These are phyloP conservation scores for Petunia hybrid DNA, from an alignment of 305 asterid genomes.

Conservation along the genomic window DNA sequence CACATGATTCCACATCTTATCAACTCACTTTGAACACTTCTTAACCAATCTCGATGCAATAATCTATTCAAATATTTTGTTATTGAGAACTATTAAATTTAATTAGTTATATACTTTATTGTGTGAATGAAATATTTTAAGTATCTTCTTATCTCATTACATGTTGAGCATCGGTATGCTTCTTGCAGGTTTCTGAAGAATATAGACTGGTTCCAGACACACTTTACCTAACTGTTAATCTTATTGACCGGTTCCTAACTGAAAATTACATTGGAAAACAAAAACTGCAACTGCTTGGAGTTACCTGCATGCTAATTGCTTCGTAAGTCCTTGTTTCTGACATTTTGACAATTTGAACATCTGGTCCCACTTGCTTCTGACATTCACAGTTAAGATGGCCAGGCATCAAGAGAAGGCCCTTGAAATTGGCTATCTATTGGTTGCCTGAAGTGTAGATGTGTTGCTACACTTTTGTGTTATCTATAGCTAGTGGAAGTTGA, in stretches of 20 bases:
- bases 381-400: no score
- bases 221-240: conserved; percentile 93
- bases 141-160: background rate
- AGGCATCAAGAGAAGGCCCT: background rate
- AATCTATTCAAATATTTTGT: background rate
- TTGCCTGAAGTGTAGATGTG: background rate
- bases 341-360: background rate
- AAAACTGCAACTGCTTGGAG: conserved; percentile 92
- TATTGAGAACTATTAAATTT: no score
- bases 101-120: no score
- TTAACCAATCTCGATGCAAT: background rate
- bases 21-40: background rate
- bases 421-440: background rate
- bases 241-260: conserved; percentile 83
- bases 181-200: conserved; percentile 87
- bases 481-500: no score
- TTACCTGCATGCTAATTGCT: conserved; percentile 96
- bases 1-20: background rate
- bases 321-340: conserved; percentile 63
- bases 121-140: no score
- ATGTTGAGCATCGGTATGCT: no score
- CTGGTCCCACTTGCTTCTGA: background rate
- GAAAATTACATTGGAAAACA: conserved; percentile 74
- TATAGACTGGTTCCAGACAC: conserved; percentile 88
- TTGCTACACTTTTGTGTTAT: background rate